phyloP scores from a whole-genome alignment of 306 rosid genomes.

The Rubus idaeus region DNA sequence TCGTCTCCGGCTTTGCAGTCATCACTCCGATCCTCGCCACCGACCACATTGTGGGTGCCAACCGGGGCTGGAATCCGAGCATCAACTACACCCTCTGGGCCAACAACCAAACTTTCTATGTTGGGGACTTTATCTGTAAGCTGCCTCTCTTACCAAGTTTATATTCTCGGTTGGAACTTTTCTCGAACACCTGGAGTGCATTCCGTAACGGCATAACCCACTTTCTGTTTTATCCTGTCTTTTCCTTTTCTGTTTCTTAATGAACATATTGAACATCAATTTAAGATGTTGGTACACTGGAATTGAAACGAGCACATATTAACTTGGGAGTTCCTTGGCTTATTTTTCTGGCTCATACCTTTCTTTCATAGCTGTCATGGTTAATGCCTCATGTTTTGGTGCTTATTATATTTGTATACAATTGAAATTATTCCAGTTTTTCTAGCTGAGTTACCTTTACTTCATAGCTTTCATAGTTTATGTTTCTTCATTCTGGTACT shows the following conservation, averaged over 20 bases:
- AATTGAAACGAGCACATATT: neutral
- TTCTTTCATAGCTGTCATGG: neutral
- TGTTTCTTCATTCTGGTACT: neutral
- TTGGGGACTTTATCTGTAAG: slow-evolving; percentile 80
- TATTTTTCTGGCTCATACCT: neutral
- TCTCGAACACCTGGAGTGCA: neutral
- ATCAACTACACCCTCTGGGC: slow-evolving; percentile 88
- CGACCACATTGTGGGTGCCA: slow-evolving; percentile 90
- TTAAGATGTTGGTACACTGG: neutral
- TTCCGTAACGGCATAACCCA: slow-evolving; percentile 23
- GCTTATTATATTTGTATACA: neutral
- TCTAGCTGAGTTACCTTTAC: neutral
- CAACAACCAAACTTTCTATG: slow-evolving; percentile 81
- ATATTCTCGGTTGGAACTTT: neutral
- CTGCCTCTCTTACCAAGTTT: neutral
- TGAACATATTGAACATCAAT: no score
- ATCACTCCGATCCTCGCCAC: slow-evolving; percentile 47
- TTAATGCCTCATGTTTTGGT: neutral
- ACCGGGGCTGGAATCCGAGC: slow-evolving; percentile 91
- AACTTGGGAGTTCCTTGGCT: neutral
- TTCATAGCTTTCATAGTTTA: neutral
- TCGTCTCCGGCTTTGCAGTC: slow-evolving; percentile 31
- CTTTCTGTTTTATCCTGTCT: neutral
- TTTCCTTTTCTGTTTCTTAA: neutral
- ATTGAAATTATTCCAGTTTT: no score